Conservation (phyloP, 768 basidiomycete species). For the Hirschioporus abietinus region DNA sequence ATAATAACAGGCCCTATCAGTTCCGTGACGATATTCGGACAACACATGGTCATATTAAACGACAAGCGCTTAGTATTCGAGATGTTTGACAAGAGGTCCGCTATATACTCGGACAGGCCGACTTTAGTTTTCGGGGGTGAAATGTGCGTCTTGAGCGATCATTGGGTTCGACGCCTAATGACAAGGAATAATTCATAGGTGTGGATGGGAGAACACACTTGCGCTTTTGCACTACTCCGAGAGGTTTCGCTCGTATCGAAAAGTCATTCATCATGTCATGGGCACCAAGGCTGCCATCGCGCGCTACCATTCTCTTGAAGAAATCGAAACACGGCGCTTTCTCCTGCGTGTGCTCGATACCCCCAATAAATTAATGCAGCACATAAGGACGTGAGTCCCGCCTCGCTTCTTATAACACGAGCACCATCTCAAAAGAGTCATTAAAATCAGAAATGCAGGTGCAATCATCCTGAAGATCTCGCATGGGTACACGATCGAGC, state of each 20-base stretch:
- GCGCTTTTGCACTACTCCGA: conserved; percentile 21
- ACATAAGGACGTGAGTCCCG: conserved; percentile 29
- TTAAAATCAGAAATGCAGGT: conserved; percentile 18
- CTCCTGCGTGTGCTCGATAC: conserved; percentile 23
- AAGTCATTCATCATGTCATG: conserved; percentile 23
- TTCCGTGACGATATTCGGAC: conserved; percentile 55
- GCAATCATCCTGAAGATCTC: conserved; percentile 24
- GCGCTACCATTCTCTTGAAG: conserved; percentile 24
- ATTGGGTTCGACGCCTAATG: neutral
- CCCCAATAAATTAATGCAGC: conserved; percentile 20
- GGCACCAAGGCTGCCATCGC: conserved; percentile 18
- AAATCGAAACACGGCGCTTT: conserved; percentile 26
- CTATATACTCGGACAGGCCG: neutral
- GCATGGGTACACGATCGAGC: conserved; percentile 22
- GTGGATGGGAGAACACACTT: conserved; percentile 8
- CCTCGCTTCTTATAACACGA: conserved; percentile 16
- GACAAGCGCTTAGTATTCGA: conserved; percentile 36
- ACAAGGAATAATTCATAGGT: neutral
- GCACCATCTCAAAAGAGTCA: neutral
- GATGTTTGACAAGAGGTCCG: conserved; percentile 2
- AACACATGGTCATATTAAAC: conserved; percentile 53
- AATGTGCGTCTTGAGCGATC: neutral
- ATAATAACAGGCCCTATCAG: conserved; percentile 47
- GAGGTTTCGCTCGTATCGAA: conserved; percentile 19
- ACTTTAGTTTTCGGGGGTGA: conserved; percentile 1